phyloP scores from a whole-genome alignment of 441 rosid species.

The Capsella rubella region DNA sequence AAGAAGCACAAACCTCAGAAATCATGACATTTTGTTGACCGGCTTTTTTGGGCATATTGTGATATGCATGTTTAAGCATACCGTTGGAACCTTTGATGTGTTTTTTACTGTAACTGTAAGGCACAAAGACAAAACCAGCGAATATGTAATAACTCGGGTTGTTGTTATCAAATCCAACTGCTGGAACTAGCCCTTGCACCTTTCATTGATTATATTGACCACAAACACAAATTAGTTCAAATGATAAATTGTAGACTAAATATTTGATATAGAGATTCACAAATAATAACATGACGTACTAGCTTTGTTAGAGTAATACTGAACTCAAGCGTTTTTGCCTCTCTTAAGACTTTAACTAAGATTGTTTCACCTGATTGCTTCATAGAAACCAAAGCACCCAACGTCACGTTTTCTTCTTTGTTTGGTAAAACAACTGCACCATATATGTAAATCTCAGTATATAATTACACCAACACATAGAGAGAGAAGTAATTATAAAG shows the following conservation, averaged over 20 bases:
- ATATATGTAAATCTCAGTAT: background rate
- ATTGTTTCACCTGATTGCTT: background rate
- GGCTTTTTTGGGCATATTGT: background rate
- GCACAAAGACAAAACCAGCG: conserved; percentile 7
- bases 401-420: background rate
- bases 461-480: background rate
- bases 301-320: background rate
- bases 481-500: background rate
- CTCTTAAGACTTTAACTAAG: background rate
- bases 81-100: background rate
- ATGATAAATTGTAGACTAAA: too few relatives aligned
- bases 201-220: background rate
- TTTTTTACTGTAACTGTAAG: background rate
- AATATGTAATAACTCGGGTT: background rate
- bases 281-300: background rate
- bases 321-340: background rate
- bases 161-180: background rate
- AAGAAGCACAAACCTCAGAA: background rate
- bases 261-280: background rate
- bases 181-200: background rate
- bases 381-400: background rate
- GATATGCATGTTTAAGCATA: too few relatives aligned
- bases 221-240: background rate
- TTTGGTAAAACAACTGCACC: background rate
- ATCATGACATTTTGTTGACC: background rate